Conservation (phyloP, 73 alveolate species). For the Breviolum minutum region DNA sequence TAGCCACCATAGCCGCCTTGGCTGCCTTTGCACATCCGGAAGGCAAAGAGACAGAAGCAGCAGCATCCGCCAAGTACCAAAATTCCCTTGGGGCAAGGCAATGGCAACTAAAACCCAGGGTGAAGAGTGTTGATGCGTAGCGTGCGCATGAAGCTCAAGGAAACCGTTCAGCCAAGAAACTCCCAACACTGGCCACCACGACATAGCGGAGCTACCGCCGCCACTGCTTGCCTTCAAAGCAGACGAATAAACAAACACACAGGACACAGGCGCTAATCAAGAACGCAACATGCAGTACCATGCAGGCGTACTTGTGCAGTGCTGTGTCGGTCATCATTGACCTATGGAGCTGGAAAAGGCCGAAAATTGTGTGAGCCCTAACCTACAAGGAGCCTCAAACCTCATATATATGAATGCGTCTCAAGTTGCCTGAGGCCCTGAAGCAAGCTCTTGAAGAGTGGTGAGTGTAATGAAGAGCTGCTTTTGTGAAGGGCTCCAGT, state of each 20-base stretch:
- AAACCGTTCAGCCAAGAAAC: constrained; percentile 15
- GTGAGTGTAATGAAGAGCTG: constrained; percentile 38
- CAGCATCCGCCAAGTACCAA: constrained; percentile 24
- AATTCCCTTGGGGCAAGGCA: not conserved
- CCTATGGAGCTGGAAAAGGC: too few relatives aligned
- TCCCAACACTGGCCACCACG: not conserved
- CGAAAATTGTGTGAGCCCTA: too few relatives aligned
- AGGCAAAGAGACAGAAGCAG: not conserved
- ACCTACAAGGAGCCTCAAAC: not conserved
- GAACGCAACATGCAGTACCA: too few relatives aligned
- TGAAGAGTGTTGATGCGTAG: not conserved
- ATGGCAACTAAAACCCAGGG: not conserved
- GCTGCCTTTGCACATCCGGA: not conserved
- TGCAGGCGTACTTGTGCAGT: not conserved
- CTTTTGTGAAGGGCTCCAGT: constrained; percentile 19
- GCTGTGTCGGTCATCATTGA: not conserved
- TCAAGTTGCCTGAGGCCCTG: not conserved
- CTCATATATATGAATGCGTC: not conserved
- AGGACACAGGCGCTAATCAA: too few relatives aligned
- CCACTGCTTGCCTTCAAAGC: constrained; percentile 17
- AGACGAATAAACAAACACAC: too few relatives aligned
- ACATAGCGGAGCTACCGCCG: not conserved
- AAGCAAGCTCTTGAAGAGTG: constrained; percentile 19
- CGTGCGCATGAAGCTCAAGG: not conserved
- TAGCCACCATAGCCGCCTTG: constrained; percentile 52